Evolutionary conservation across 768 basidiomycete genomes (phyloP).

Genomic region (Russula sp.): DNA sequence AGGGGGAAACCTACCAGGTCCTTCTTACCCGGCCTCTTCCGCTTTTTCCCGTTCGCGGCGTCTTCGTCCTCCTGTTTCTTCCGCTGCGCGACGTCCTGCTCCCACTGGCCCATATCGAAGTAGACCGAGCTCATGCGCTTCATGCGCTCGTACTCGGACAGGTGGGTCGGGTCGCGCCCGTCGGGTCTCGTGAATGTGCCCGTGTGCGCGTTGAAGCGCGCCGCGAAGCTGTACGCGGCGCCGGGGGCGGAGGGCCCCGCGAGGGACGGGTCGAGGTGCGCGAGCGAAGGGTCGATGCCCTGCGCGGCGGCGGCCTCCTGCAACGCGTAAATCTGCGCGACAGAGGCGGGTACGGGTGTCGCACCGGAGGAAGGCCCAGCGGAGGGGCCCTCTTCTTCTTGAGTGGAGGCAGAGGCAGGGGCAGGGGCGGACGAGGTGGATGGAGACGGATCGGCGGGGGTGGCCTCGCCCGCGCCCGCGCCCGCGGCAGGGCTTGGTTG

Average conservation of each 20-base stretch:
- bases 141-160: conserved; percentile 76
- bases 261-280: conserved; percentile 73
- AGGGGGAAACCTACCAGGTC: conserved; percentile 54
- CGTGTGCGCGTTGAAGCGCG: conserved; percentile 78
- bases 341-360: conserved; percentile 25
- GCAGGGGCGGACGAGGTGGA: conserved; percentile 24
- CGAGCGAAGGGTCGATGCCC: conserved; percentile 80
- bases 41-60: conserved; percentile 58
- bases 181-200: conserved; percentile 65
- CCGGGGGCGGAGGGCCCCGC: conserved; percentile 32
- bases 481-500: conserved; percentile 26
- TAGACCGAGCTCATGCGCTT: conserved; percentile 86
- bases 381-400: conserved; percentile 24
- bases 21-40: conserved; percentile 75
- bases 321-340: conserved; percentile 39
- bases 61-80: conserved; percentile 39
- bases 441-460: conserved; percentile 16
- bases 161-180: conserved; percentile 64
- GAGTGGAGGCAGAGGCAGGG: conserved; percentile 26
- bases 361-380: conserved; percentile 30
- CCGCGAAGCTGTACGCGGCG: conserved; percentile 43
- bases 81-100: conserved; percentile 54
- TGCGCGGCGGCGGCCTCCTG: conserved; percentile 69
- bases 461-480: neutral
- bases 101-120: conserved; percentile 81